These are phyloP conservation scores for Penicillium griseofulvum DNA, from an alignment of 2,329 filamentous ascomycete genomes.

Conservation along the genomic window DNA sequence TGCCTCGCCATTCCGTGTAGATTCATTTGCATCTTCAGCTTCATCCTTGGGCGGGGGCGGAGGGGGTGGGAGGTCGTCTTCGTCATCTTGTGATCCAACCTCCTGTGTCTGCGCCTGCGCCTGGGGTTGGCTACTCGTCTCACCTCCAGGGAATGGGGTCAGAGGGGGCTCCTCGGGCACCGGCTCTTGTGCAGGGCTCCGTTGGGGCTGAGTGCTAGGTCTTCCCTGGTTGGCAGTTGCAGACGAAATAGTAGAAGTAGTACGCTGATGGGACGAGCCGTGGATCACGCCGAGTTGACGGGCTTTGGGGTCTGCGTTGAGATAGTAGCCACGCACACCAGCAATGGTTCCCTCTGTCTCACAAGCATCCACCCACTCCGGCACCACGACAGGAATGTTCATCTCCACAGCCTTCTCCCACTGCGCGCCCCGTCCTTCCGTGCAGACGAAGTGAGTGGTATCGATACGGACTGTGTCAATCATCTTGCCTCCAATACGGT, in stretches of 20 bases:
- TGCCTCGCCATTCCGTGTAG: conserved; percentile 17
- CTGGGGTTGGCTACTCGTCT: conserved; percentile 28
- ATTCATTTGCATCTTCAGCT: conserved; percentile 21
- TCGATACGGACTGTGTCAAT: conserved; percentile 90
- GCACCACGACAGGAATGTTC: conserved; percentile 95
- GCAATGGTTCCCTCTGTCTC: conserved; percentile 89
- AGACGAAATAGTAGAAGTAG: conserved; percentile 29
- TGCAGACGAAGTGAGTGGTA: conserved; percentile 97
- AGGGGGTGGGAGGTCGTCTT: conserved; percentile 20
- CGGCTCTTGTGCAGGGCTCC: conserved; percentile 22
- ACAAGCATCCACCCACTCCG: conserved; percentile 97
- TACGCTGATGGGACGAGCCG: conserved; percentile 34
- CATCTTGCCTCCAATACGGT: conserved; percentile 88
- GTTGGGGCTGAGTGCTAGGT: conserved; percentile 25
- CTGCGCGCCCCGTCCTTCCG: conserved; percentile 79
- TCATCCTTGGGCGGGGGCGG: conserved; percentile 32
- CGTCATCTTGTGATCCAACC: conserved; percentile 27
- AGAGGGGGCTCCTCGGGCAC: conserved; percentile 27
- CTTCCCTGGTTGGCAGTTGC: conserved; percentile 26
- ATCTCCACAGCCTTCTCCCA: conserved; percentile 98
- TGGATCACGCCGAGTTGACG: conserved; percentile 49
- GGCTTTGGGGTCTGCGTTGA: conserved; percentile 74
- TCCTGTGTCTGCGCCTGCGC: conserved; percentile 30
- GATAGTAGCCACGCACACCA: conserved; percentile 91
- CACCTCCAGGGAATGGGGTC: conserved; percentile 36